Evolutionary conservation across 2,329 filamentous ascomycete genomes (phyloP).

Genomic region (Pseudopyrenochaeta lycopersici): DNA sequence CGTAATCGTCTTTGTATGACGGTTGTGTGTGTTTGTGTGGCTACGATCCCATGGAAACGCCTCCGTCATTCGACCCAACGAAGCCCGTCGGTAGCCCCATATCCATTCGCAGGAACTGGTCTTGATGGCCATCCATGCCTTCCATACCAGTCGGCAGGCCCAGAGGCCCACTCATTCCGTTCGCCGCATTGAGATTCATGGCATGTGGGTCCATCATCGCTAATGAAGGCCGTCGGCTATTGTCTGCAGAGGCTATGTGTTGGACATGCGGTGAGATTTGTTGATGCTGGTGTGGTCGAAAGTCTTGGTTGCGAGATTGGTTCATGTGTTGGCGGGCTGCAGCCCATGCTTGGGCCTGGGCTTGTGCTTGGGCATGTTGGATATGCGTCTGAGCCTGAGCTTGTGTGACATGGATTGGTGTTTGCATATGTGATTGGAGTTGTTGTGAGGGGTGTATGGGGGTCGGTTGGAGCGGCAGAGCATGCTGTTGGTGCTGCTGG

Average conservation of each 20-base stretch:
- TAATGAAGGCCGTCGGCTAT: conserved; percentile 40
- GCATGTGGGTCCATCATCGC: conserved; percentile 43
- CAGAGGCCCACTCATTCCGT: conserved; percentile 19
- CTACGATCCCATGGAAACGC: conserved; percentile 25
- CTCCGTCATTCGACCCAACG: conserved; percentile 35
- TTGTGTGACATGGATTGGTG: conserved; percentile 38
- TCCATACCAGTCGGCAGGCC: conserved; percentile 44
- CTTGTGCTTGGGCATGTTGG: conserved; percentile 20
- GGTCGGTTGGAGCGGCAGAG: conserved; percentile 40
- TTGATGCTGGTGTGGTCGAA: conserved; percentile 40
- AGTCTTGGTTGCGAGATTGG: conserved; percentile 44
- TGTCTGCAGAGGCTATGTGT: conserved; percentile 41
- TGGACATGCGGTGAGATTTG: conserved; percentile 34
- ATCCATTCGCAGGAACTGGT: conserved; percentile 44
- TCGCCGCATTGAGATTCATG: conserved; percentile 26
- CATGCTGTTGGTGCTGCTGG: conserved; percentile 25
- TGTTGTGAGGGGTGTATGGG: conserved; percentile 40
- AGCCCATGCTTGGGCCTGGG: conserved; percentile 35
- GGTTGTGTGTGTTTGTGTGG: not conserved
- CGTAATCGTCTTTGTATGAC: too few relatives aligned
- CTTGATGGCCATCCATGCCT: conserved; percentile 41
- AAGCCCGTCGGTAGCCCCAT: conserved; percentile 41
- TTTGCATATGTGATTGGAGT: conserved; percentile 36
- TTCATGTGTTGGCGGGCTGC: conserved; percentile 49
- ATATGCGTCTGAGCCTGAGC: conserved; percentile 30